These are phyloP conservation scores for Maudiozyma serrabonitensis DNA, from an alignment of 805 yeast species.

Conservation along the genomic window DNA sequence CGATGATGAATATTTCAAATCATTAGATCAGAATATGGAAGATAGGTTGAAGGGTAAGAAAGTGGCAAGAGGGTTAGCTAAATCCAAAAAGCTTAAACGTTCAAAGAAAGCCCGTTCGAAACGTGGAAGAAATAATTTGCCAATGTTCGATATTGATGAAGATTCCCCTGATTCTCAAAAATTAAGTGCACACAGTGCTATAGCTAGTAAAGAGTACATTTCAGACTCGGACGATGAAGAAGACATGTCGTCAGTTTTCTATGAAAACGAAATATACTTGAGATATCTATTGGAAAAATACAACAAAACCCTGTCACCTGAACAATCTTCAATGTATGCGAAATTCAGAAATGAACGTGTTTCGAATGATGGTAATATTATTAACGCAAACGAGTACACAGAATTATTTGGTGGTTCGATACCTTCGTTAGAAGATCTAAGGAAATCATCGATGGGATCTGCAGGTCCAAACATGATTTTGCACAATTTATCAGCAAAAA, in stretches of 20 bases:
- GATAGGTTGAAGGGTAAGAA: constrained; percentile 4
- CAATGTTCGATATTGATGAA: constrained; percentile 9
- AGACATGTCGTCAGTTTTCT: constrained; percentile 18
- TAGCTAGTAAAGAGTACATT: constrained; percentile 25
- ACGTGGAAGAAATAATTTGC: constrained; percentile 5
- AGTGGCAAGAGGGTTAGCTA: constrained; percentile 18
- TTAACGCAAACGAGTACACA: constrained; percentile 11
- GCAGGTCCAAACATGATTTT: constrained; percentile 15
- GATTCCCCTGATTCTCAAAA: background rate
- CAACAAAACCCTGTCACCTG: constrained; percentile 19
- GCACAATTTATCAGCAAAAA: constrained; percentile 3
- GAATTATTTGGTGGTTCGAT: constrained; percentile 24
- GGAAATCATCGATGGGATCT: background rate
- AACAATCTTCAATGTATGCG: constrained; percentile 15
- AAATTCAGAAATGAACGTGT: constrained; percentile 25
- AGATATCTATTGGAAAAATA: constrained; percentile 24
- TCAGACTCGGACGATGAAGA: constrained; percentile 27
- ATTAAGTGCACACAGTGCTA: constrained; percentile 4
- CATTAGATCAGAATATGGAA: constrained; percentile 8
- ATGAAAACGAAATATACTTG: constrained; percentile 29
- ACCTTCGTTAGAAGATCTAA: constrained; percentile 8
- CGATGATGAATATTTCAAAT: constrained; percentile 23
- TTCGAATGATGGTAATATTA: constrained; percentile 12
- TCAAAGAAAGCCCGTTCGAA: constrained; percentile 1
- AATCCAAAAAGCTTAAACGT: constrained; percentile 1